phyloP scores from a whole-genome alignment of 306 rosid species.

The Urtica urens region DNA sequence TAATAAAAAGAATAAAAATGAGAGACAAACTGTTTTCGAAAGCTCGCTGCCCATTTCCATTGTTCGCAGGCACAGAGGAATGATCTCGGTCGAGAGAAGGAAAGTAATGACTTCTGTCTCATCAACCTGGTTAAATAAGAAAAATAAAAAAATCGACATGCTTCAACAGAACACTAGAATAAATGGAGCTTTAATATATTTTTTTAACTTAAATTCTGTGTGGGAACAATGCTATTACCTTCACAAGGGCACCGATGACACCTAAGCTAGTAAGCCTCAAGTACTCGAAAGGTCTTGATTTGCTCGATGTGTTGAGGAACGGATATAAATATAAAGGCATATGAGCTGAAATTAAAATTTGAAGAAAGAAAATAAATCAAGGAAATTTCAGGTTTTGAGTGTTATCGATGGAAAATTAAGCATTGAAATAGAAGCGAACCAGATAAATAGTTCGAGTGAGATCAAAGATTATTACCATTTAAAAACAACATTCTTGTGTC shows the following conservation, averaged over 20 bases:
- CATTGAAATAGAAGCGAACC: neutral
- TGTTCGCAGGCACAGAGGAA: slow-evolving; percentile 70
- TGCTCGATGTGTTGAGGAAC: slow-evolving; percentile 65
- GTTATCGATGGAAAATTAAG: neutral
- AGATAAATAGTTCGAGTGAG: neutral
- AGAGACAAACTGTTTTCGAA: slow-evolving; percentile 67
- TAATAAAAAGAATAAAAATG: too few relatives aligned
- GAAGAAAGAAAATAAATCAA: too few relatives aligned
- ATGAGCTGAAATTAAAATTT: slow-evolving; percentile 63
- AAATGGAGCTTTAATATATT: too few relatives aligned
- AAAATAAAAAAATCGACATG: neutral
- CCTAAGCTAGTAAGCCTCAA: slow-evolving; percentile 85
- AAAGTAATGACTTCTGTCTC: slow-evolving; percentile 61
- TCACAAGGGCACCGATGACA: slow-evolving; percentile 81
- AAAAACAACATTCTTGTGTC: slow-evolving; percentile 71
- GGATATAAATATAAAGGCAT: slow-evolving; percentile 75
- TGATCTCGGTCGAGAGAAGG: slow-evolving; percentile 68
- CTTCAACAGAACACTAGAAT: neutral
- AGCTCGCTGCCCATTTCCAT: slow-evolving; percentile 82
- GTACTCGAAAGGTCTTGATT: slow-evolving; percentile 65
- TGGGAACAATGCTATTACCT: slow-evolving; percentile 36
- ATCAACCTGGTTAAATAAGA: slow-evolving; percentile 46
- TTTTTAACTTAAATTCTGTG: neutral
- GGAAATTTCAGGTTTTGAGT: too few relatives aligned
- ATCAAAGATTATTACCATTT: slow-evolving; percentile 44